Base-by-base conservation (phyloP, 768 basidiomycete genomes). In the Suillus clintonianus region DNA sequence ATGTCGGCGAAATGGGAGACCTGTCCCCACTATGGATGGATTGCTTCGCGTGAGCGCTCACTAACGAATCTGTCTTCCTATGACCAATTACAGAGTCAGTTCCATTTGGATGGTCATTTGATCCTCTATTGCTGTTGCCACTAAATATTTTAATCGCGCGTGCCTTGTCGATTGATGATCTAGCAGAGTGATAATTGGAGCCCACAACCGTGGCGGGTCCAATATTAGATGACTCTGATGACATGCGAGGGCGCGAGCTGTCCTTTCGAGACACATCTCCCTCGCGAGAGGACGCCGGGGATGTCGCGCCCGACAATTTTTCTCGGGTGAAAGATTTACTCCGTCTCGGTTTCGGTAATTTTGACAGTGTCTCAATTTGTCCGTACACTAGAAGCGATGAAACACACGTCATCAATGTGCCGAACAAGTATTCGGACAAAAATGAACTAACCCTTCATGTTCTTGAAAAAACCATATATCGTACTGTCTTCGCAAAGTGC, bases 401-500 rank as follows among this genome's bases (percentile, higher is more conserved):
- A 47, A 60, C 64, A 67, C 57, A 64, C 48, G 72, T 70, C 69
- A 74, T 42, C 54, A 67, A 67, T 48, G 54, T 57, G 54, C 54
- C 59, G 64, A 62, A 14, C 32, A 57, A 36, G 7, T 17, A 30
- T 32, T 17, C 17, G 32, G 51, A 13, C n/a, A 17, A 48, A 17
- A 27, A 17, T 11, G 55, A 54, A 76, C 83, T 67, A 67, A 93
- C 95, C 91, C 80, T 91, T 86, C 91, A 96, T 92, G 27, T 85
- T 82, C 77, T 88, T 92, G 78, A 96, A 95, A 64, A 92, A 82
- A 32, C 85, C 85, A 78, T 94, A 97, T 55, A 97, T 85, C 55
- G 88, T 82, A 68, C 92, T 89, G 76, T 97, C 96, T 77, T 97
- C 96, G 65, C 93, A 95, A 17, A 97, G 81, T 1, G 94, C 94